Base-by-base conservation (phyloP, 1,284 basidiomycete species). In the Irpex sp. region DNA sequence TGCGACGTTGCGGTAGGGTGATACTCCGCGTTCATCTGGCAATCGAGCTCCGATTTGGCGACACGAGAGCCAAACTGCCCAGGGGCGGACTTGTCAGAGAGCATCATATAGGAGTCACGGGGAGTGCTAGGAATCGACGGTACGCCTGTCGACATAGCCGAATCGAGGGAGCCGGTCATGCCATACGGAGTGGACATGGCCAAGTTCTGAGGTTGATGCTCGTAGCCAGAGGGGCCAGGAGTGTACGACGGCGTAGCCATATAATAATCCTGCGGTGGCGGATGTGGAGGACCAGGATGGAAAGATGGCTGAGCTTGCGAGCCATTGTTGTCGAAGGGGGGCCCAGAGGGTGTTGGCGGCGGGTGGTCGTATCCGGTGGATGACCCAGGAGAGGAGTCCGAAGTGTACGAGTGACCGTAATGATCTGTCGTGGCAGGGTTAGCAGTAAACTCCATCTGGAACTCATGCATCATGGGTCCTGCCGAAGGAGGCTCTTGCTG, bases 401-500 rank as follows among this genome's bases (percentile, higher is more conserved):
- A 11, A 26, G 53, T 35, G 33, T 33, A 55, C 8, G 53, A 55
- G 9, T 11, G 13, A 15, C 9, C 7, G 33, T 55, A 55, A 55
- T 55, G 53, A 6, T 55, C 53, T 8, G 26, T 35, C 6, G 56
- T 33, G 43, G 35, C 9, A 7, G 58, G 21, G 19, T n/a, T 59
- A 19, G n/a, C 8, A 50, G 37, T 60, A n/a, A 51, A 58, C 8
- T 54, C 60, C 49, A 64, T 35, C 50, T 64, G 60, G 54, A 60
- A 63, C 54, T 61, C 60, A 55, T 61, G 59, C 60, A 47, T 60
- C 60, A 62, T 59, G 37, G 58, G n/a, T 33, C 58, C 55, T 57
- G 19, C 58, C 21, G 62, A 59, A n/a, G 55, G 63, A 26, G 46
- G 57, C 33, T 80, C 79, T 55, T 77, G 72, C 33, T 77, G 72